Conservation (phyloP, 2,329 filamentous ascomycete species). For the Fusarium paranaense region DNA sequence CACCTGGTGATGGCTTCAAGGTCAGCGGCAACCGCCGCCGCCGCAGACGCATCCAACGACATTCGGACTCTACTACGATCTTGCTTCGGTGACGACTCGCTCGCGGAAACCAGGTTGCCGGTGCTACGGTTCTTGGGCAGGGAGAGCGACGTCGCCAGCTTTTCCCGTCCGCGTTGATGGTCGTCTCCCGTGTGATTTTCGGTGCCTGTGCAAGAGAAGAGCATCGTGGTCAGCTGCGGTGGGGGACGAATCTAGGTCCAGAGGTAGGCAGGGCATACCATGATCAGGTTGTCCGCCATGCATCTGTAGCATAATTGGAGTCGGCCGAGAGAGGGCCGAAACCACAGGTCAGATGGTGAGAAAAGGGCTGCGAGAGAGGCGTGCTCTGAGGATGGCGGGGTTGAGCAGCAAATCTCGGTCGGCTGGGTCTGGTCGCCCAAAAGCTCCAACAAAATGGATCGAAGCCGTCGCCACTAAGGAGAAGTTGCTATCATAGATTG, state of each 20-base stretch:
- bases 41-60: conserved; percentile 80
- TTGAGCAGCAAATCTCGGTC: conserved; percentile 44
- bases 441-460: conserved; percentile 20
- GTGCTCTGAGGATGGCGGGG: conserved; percentile 41
- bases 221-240: conserved; percentile 39
- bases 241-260: conserved; percentile 13
- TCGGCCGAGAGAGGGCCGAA: conserved; percentile 40
- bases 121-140: conserved; percentile 75
- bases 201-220: conserved; percentile 42
- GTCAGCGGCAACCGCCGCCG: conserved; percentile 67
- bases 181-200: conserved; percentile 48
- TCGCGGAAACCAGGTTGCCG: conserved; percentile 66
- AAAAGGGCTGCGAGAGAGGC: conserved; percentile 30
- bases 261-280: conserved; percentile 46
- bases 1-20: conserved; percentile 82
- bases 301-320: conserved; percentile 58
- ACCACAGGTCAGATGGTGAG: conserved; percentile 32
- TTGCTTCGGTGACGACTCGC: conserved; percentile 53
- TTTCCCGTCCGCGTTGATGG: conserved; percentile 56
- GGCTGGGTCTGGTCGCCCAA: conserved; percentile 23
- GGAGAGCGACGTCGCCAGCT: conserved; percentile 60
- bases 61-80: conserved; percentile 75
- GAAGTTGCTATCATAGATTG: conserved; percentile 15
- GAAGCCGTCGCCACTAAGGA: conserved; percentile 23
- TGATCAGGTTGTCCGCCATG: conserved; percentile 56